Evolutionary conservation across 306 rosid genomes (phyloP), one percentile per base, ranked within the genome.

Genomic region (Medicago truncatula): DNA sequence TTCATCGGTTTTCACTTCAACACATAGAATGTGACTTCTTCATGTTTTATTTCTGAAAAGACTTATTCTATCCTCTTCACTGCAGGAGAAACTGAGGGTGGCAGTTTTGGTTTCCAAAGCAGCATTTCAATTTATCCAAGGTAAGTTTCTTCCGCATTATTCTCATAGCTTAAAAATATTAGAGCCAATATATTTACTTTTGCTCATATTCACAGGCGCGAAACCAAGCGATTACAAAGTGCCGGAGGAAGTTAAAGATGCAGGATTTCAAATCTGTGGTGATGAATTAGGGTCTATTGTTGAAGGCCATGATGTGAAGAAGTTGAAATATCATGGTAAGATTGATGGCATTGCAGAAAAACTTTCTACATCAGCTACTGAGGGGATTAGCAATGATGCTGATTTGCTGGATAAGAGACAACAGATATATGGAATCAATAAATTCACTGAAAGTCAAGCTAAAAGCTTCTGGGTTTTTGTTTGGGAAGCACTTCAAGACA

Each of bases 401-500:
- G 84, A 87, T 67, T 76, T 71, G 13, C 84, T 81, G 34, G 70
- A 69, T 23, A 82, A 64, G 61, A 88, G 97, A 86, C 87, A 78
- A 62, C 75, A 83, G 70, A 41, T 90, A 34, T 94, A 77, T 74
- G 98, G 98, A 75, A 81, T 92, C 68, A 94, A 94, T 62, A 92
- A 89, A 78, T 94, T 94, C 73, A 73, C 89, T 8, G 98, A 94
- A 87, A 87, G 89, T 44, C 85, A 76, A 76, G 77, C 36, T 13
- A 76, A 83, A 76, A 87, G 98, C 78, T 92, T 94, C 87, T 92
- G 84, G 85, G 69, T 94, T 75, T 94, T 94, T 81, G 96, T 92
- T 81, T 92, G 96, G 96, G 98, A 94, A 89, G 97, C 98, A 65
- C 94, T 94, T 75, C 97, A 94, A 23, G 98, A 92, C 87, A 89